A percentile compares a stretch with the other conserved stretches of the same genome.
These are phyloP conservation scores for Taphrina betulina DNA, from an alignment of 1,139 yeast species.

Conservation along the genomic window DNA sequence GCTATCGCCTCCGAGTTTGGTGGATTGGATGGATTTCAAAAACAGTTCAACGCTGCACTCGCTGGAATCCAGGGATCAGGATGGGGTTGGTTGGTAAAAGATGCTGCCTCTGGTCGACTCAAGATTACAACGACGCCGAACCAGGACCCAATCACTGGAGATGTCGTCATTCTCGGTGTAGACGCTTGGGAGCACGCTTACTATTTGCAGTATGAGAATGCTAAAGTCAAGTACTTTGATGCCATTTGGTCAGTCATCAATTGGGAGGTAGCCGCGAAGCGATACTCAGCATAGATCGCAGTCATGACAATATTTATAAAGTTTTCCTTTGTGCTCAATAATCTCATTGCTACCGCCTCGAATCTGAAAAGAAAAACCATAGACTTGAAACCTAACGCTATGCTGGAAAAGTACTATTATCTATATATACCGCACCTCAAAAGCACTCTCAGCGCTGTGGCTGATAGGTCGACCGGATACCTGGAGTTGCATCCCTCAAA, in stretches of 20 bases:
- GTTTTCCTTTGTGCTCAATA: too few species aligned
- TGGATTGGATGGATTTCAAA: conserved; percentile 68
- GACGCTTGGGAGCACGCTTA: conserved; percentile 99
- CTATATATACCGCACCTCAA: too few species aligned
- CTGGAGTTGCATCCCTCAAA: too few species aligned
- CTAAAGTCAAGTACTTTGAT: conserved; percentile 90
- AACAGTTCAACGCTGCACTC: conserved; percentile 65
- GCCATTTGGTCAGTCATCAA: conserved; percentile 96
- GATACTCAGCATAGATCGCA: conserved; percentile 47
- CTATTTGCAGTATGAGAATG: conserved; percentile 93
- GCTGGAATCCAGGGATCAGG: conserved; percentile 98
- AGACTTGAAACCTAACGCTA: too few species aligned
- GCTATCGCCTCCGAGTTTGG: conserved; percentile 72
- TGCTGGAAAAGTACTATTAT: too few species aligned
- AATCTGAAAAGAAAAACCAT: too few species aligned
- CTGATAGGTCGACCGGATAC: too few species aligned
- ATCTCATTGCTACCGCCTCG: too few species aligned
- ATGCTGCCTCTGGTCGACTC: conserved; percentile 73
- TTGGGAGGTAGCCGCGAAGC: conserved; percentile 90
- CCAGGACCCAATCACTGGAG: conserved; percentile 84
- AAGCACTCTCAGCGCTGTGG: too few species aligned
- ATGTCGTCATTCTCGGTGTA: conserved; percentile 79
- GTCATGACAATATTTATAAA: not conserved
- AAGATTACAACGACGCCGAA: conserved; percentile 80
- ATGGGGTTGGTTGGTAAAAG: conserved; percentile 94